Base-by-base conservation (phyloP, 176 grass and related monocot species). In the Zea luxurians region DNA sequence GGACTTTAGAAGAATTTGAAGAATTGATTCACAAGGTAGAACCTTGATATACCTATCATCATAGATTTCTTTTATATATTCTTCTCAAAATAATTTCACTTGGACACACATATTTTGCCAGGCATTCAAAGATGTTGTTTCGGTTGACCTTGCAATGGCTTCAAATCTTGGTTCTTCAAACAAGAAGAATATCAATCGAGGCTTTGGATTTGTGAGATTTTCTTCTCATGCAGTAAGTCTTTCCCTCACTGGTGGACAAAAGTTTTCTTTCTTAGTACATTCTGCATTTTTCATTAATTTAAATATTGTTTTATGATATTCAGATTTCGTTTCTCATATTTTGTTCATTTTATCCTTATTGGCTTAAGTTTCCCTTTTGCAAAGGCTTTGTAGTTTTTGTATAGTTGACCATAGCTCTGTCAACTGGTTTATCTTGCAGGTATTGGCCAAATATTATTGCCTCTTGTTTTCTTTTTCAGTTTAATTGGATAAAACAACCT, bases 121-220 rank as follows among this genome's bases (percentile, higher is more conserved):
- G 93, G 55, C 85, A 76, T 92, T 97, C 83, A 74, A 81, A 90
- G 93, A 92, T 84, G 90, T 97, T 68, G 34, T 90, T 61, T 92
- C 85, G 5, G 85, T 97, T 80, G 85, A 97, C 54, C 93, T 97
- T 79, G 82, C 90, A 68, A 86, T 83, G 83, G 45, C 83, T 86
- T 78, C 77, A 82, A 76, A 64, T 75, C 8, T 8, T 86, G 76
- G 81, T 78, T 87, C 88, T 78, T 85, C 75, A 71, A 82, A 59
- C 9, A 97, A 81, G 82, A 90, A 61, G 34, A 77, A 70, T 80
- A 52, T 88, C 52, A 92, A 97, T 63, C 71, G 93, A 69, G 93
- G 93, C 57, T 92, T 92, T 92, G 93, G 80, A 57, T 90, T 97
- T 65, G 90, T 97, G 57, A 90, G 59, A 45, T 97, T 92, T 82